Evolutionary conservation across 495 filamentous ascomycete species (phyloP).

Genomic region (Podospora anserina): DNA sequence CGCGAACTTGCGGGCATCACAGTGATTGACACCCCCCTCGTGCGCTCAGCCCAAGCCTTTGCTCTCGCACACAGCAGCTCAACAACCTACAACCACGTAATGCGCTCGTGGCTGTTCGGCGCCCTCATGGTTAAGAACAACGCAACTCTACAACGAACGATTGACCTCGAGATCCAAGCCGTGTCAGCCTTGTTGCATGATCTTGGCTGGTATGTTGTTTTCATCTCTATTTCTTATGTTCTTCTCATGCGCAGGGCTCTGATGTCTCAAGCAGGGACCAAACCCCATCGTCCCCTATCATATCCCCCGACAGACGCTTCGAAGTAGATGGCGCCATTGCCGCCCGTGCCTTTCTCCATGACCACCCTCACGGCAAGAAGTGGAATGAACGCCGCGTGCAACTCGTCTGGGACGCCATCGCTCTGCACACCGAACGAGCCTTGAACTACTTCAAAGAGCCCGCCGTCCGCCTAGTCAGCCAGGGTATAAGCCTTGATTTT

Average conservation of each 20-base stretch:
- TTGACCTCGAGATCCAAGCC: conserved; percentile 50
- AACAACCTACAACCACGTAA: conserved; percentile 47
- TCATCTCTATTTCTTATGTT: not conserved
- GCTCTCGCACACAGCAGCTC: conserved; percentile 35
- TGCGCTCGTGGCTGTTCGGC: conserved; percentile 47
- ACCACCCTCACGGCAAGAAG: conserved; percentile 21
- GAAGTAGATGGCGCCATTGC: conserved; percentile 56
- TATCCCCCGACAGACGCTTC: conserved; percentile 49
- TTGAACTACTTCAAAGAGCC: conserved; percentile 46
- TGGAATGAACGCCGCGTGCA: conserved; percentile 43
- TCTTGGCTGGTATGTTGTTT: conserved; percentile 39
- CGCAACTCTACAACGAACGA: conserved; percentile 28
- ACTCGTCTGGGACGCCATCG: conserved; percentile 55
- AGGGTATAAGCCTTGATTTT: conserved; percentile 52
- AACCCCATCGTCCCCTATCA: conserved; percentile 27
- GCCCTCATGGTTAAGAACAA: conserved; percentile 38
- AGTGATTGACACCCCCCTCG: conserved; percentile 25
- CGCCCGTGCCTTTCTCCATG: conserved; percentile 42
- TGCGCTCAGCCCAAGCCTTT: conserved; percentile 39
- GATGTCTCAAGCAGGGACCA: conserved; percentile 22
- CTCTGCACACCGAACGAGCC: conserved; percentile 44
- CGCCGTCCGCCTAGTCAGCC: conserved; percentile 39
- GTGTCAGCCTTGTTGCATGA: conserved; percentile 54
- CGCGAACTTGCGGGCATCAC: conserved; percentile 26
- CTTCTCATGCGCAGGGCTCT: not conserved